phyloP scores from a whole-genome alignment of 768 basidiomycete genomes.

The Strobilomyces dryophilus region DNA sequence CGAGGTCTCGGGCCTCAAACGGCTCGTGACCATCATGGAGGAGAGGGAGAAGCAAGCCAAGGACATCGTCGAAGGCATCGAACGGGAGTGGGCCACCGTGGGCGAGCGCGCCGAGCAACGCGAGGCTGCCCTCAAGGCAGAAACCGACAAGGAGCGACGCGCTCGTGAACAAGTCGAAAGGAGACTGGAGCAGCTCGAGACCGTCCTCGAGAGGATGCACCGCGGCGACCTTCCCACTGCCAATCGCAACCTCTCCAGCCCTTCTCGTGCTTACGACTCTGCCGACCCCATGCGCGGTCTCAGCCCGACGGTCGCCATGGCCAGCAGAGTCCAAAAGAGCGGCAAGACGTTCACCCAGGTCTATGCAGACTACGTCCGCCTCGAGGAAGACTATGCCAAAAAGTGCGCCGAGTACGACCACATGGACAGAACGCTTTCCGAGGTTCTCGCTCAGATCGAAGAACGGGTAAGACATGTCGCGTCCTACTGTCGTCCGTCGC shows the following conservation, averaged over 20 bases:
- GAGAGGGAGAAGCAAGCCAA: conserved; percentile 83
- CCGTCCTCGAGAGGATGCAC: conserved; percentile 66
- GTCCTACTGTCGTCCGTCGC: not conserved
- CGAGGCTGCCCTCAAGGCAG: conserved; percentile 62
- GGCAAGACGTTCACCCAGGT: conserved; percentile 94
- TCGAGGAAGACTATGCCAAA: conserved; percentile 76
- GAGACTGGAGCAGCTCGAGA: conserved; percentile 66
- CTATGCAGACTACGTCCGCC: conserved; percentile 82
- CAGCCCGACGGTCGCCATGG: conserved; percentile 87
- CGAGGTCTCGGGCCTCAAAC: conserved; percentile 69
- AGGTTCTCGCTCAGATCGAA: conserved; percentile 85
- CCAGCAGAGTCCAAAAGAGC: conserved; percentile 70
- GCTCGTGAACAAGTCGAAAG: conserved; percentile 70
- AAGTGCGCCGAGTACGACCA: conserved; percentile 81
- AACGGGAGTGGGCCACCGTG: conserved; percentile 76
- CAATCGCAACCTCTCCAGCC: conserved; percentile 35
- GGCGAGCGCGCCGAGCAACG: conserved; percentile 65
- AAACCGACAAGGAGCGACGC: conserved; percentile 66
- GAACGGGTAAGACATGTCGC: conserved; percentile 56
- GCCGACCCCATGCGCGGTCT: conserved; percentile 61
- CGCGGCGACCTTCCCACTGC: conserved; percentile 67
- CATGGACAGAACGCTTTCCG: conserved; percentile 75
- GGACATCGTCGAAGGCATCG: conserved; percentile 75
- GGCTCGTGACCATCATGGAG: conserved; percentile 82
- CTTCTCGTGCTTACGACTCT: conserved; percentile 40